A percentile compares a stretch with the other conserved stretches of the same genome.
These are phyloP conservation scores for Colletotrichum sp. DNA, from an alignment of 2,329 filamentous ascomycete species.

Conservation along the genomic window DNA sequence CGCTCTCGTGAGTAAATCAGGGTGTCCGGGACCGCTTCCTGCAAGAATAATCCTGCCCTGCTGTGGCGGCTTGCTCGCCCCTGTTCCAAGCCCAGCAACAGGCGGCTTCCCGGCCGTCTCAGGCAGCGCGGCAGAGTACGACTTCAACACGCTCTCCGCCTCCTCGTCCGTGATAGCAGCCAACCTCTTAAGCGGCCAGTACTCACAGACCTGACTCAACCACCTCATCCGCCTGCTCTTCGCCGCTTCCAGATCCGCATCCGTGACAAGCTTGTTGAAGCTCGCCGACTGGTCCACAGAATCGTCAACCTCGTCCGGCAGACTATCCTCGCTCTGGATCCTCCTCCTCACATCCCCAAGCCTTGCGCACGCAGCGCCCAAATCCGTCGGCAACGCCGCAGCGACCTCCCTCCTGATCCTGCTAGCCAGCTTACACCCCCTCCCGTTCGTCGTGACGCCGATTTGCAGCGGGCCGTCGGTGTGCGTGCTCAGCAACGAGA, in stretches of 20 bases:
- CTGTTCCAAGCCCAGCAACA: background rate
- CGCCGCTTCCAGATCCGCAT: conserved; percentile 73
- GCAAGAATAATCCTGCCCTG: conserved; percentile 83
- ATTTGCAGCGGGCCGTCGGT: conserved; percentile 91
- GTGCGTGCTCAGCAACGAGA: conserved; percentile 87
- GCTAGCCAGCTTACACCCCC: conserved; percentile 91
- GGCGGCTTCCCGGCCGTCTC: background rate
- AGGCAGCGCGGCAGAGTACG: conserved; percentile 56
- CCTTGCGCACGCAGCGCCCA: conserved; percentile 78
- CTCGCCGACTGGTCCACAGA: conserved; percentile 76
- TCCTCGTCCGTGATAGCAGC: conserved; percentile 82
- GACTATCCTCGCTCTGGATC: conserved; percentile 77
- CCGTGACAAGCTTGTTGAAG: conserved; percentile 84
- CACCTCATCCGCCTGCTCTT: conserved; percentile 88
- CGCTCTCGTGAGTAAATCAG: conserved; percentile 85
- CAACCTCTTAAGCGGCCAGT: conserved; percentile 89
- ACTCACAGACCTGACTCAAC: conserved; percentile 96
- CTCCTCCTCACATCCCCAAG: conserved; percentile 75
- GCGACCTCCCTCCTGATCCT: conserved; percentile 89
- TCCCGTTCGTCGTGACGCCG: conserved; percentile 93
- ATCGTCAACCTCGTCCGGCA: conserved; percentile 54
- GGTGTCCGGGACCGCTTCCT: conserved; percentile 91
- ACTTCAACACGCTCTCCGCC: conserved; percentile 75
- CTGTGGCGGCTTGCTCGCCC: conserved; percentile 7
- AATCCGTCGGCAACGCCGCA: conserved; percentile 73